Evolutionary conservation across 352 stramenopile species (phyloP), one percentile per base, ranked within the genome.

Genomic region (Peronosclerospora sorghi): DNA sequence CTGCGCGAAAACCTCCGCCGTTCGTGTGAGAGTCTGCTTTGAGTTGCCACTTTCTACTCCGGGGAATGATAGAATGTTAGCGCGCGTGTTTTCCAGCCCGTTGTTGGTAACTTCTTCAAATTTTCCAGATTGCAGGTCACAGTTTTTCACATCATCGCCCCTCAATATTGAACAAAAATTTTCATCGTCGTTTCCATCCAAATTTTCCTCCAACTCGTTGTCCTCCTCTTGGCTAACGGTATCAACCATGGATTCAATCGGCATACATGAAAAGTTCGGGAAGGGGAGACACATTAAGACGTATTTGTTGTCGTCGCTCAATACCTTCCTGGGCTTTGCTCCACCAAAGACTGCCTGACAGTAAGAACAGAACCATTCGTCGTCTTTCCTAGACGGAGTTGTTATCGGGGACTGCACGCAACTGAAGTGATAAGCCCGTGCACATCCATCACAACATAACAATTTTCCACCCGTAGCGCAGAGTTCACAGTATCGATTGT

Each of bases 381-480:
- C 63, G 32, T 60, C 62, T 45, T 62, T 56, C 28, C 36, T 54
- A 12, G 62, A 65, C 19, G 78, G 29, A 43, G 73, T 65, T 15
- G 65, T 59, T 42, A 84, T 83, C 34, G 71, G 68, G 15, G 73
- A 66, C 12, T 70, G 65, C n/a, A 82, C 69, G 45, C 74, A 86
- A 40, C 65, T 78, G 27, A 83, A 72, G 35, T 86, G 74, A 35
- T 77, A 86, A 20, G 74, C 72, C 40, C 74, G 74, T 30, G 74
- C 45, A 48, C 74, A 86, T 34, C 74, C 74, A 29, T 85, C 67
- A 21, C 74, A 86, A 44, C 69, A 83, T 7, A 83, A 56, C 24
- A 86, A 29, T 44, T 73, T 65, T 17, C 74, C 73, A 13, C 72
- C 73, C 12, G 74, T 83, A 29, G 62, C 73, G 49, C 74, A 86